Percentiles rank a stretch among this genome's conserved stretches.
Evolutionary conservation across 345 rosid species (phyloP).

Genomic region (Arabis alpina): DNA sequence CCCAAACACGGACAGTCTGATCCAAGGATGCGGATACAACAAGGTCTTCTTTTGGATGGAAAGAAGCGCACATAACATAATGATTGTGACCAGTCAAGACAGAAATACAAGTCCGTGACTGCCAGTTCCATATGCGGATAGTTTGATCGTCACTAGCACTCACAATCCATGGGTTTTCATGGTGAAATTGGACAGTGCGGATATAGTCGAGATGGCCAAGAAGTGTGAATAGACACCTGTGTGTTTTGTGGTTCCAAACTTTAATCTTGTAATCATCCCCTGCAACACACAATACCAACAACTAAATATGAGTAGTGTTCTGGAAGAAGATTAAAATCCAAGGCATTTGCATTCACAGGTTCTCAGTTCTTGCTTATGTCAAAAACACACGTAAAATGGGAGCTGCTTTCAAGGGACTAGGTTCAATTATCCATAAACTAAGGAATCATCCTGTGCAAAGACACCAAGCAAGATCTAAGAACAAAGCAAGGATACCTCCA

Average conservation of each 20-base stretch:
- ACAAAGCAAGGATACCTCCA: slow-evolving; percentile 63
- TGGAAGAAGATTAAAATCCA: slow-evolving; percentile 28
- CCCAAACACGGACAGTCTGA: slow-evolving; percentile 99
- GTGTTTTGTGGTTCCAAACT: slow-evolving; percentile 95
- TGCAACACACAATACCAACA: slow-evolving; percentile 44
- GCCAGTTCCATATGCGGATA: slow-evolving; percentile 99
- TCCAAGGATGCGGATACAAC: slow-evolving; percentile 96
- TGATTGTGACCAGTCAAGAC: slow-evolving; percentile 98
- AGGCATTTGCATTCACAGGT: slow-evolving; percentile 5
- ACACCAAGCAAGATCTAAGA: background rate
- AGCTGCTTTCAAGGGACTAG: background rate
- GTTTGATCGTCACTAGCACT: slow-evolving; percentile 99
- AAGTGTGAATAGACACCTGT: slow-evolving; percentile 89
- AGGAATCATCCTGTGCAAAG: too few relatives aligned
- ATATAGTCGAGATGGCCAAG: slow-evolving; percentile 98
- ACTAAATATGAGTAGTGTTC: background rate
- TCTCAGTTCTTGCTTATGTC: background rate
- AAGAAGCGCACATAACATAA: slow-evolving; percentile 98
- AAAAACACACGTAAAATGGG: slow-evolving; percentile 1
- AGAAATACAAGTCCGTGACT: slow-evolving; percentile 91
- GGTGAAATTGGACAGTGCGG: slow-evolving; percentile 97
- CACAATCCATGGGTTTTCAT: slow-evolving; percentile 97
- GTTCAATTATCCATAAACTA: background rate
- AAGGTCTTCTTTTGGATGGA: slow-evolving; percentile 96
- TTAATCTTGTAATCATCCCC: slow-evolving; percentile 98